Conservation (phyloP, 1,284 basidiomycete genomes). For the Tylopilus orsonianus region DNA sequence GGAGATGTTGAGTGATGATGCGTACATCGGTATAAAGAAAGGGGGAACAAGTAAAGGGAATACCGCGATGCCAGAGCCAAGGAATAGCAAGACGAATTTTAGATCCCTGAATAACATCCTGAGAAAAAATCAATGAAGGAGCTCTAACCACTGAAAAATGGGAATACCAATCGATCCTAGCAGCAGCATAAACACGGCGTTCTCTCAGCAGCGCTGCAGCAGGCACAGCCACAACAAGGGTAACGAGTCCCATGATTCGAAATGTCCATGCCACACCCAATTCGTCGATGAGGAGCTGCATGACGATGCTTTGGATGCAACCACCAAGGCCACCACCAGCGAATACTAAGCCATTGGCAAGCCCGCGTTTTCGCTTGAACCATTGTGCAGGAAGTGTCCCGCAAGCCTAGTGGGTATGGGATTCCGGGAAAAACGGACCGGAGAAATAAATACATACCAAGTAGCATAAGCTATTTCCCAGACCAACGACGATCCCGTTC, state of each 20-base stretch:
- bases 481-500: constrained; percentile 27
- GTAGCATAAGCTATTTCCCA: constrained; percentile 23
- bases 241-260: constrained; percentile 33
- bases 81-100: constrained; percentile 35
- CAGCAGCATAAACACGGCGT: constrained; percentile 19
- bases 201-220: constrained; percentile 35
- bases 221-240: constrained; percentile 30
- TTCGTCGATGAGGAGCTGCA: constrained; percentile 31
- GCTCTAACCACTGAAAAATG: not conserved
- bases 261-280: constrained; percentile 37
- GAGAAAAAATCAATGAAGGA: constrained; percentile 1
- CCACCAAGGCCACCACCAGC: constrained; percentile 37
- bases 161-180: constrained; percentile 22
- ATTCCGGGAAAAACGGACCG: not conserved
- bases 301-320: constrained; percentile 30
- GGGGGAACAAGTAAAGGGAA: constrained; percentile 39
- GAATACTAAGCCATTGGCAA: constrained; percentile 37
- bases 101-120: constrained; percentile 36
- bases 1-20: constrained; percentile 32
- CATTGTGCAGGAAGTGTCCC: constrained; percentile 36
- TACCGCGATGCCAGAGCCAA: constrained; percentile 35
- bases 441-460: constrained; percentile 14
- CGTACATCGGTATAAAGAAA: constrained; percentile 39
- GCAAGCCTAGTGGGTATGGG: constrained; percentile 19
- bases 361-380: constrained; percentile 32